phyloP scores from a whole-genome alignment of 225 moss, liverwort and hornwort genomes.

The Polytrichum formosum region DNA sequence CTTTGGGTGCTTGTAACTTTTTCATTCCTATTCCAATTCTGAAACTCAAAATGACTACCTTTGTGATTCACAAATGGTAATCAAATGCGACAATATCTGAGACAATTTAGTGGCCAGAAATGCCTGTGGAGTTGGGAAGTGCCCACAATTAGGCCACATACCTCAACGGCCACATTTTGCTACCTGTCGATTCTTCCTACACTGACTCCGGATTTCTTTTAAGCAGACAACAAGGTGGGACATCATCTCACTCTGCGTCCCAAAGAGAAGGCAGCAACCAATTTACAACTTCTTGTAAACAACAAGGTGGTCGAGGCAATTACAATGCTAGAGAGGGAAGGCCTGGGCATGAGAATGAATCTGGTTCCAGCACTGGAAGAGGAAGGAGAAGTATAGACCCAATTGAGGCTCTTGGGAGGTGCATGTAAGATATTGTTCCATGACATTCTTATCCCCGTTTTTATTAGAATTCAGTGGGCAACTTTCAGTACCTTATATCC shows the following conservation, averaged over 20 bases:
- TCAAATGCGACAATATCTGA: no score
- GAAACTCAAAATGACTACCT: no score
- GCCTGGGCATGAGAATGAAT: slow-evolving; percentile 6
- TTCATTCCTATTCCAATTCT: no score
- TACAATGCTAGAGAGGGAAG: slow-evolving; percentile 10
- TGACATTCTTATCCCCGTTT: slow-evolving; percentile 17
- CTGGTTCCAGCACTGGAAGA: slow-evolving; percentile 20
- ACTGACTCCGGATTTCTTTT: not conserved
- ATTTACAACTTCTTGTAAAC: not conserved
- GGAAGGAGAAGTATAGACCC: slow-evolving; percentile 31
- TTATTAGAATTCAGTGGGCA: not conserved
- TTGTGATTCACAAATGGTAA: no score
- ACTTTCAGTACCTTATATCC: no score
- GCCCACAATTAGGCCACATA: no score
- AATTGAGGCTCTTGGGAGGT: slow-evolving; percentile 56
- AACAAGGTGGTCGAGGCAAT: slow-evolving; percentile 19
- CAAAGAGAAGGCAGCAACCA: slow-evolving; percentile 9
- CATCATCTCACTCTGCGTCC: slow-evolving; percentile 5
- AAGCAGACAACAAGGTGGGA: slow-evolving; percentile 24
- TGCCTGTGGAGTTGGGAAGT: no score
- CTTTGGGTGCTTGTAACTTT: no score
- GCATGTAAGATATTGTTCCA: slow-evolving; percentile 54
- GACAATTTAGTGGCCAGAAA: no score
- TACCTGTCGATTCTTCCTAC: slow-evolving; percentile 5
- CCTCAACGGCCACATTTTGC: no score